phyloP scores from a whole-genome alignment of 768 basidiomycete species.

The Mycena leptocephala region DNA sequence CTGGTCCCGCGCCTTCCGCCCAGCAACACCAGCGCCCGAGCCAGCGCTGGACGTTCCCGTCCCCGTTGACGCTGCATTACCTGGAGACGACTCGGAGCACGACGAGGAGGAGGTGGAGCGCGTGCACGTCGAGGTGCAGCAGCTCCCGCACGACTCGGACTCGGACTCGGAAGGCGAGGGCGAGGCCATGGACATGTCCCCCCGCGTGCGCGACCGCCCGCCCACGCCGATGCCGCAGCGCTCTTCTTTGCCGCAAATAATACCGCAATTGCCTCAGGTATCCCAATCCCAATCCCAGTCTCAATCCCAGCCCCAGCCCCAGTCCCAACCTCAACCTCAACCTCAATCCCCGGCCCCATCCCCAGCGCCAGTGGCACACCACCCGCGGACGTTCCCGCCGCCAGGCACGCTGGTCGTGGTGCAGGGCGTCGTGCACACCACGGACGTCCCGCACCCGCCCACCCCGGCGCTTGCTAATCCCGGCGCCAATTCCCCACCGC shows the following conservation, averaged over 20 bases:
- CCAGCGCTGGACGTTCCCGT: too few relatives aligned
- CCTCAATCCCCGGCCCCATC: background rate
- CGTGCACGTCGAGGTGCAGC: background rate
- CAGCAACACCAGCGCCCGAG: too few relatives aligned
- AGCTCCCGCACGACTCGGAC: too few relatives aligned
- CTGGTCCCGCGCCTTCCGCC: background rate
- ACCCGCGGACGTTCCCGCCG: constrained; percentile 65
- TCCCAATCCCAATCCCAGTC: too few relatives aligned
- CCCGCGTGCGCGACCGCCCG: background rate
- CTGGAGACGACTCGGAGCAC: background rate
- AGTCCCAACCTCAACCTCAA: too few relatives aligned
- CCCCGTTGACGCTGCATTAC: too few relatives aligned
- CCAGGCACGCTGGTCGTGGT: constrained; percentile 88
- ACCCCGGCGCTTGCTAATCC: background rate
- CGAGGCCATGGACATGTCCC: too few relatives aligned
- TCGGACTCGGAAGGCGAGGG: background rate
- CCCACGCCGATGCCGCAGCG: constrained; percentile 16
- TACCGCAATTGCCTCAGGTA: too few relatives aligned
- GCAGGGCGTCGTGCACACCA: constrained; percentile 87
- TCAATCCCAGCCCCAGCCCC: too few relatives aligned
- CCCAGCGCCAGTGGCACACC: background rate
- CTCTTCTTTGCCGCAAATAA: background rate
- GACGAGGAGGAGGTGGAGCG: background rate
- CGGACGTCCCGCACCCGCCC: constrained; percentile 64
- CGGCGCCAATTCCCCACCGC: constrained; percentile 2